phyloP scores from a whole-genome alignment of 805 yeast species.

The Geotrichum ghanense region DNA sequence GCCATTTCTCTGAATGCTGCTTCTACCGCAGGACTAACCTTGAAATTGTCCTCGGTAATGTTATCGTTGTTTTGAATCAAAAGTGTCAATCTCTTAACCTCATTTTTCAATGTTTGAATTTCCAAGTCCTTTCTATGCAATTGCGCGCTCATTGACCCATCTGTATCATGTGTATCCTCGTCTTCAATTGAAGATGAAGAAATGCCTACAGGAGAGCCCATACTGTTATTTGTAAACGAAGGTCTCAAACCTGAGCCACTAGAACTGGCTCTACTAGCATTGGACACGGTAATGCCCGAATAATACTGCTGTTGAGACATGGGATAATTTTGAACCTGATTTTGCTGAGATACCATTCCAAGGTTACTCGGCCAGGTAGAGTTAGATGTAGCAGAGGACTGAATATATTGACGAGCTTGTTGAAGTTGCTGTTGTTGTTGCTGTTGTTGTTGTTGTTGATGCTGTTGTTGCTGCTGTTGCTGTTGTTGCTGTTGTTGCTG shows the following conservation, averaged over 20 bases:
- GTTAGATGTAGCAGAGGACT: background rate
- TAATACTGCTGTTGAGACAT: background rate
- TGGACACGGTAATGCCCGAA: background rate
- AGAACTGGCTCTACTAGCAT: background rate
- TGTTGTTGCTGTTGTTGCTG: background rate
- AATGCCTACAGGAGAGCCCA: background rate
- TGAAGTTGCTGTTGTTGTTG: background rate
- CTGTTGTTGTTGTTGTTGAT: too few species aligned
- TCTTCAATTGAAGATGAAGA: background rate
- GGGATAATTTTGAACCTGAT: background rate
- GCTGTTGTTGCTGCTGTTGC: background rate
- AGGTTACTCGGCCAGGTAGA: background rate
- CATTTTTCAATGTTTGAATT: background rate
- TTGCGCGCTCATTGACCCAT: background rate
- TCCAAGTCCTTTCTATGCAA: background rate
- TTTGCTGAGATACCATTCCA: background rate
- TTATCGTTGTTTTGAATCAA: background rate
- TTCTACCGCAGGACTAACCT: conserved; percentile 23
- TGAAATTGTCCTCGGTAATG: background rate
- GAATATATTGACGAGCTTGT: background rate
- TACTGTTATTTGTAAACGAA: background rate
- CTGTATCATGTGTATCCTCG: background rate
- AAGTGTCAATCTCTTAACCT: background rate
- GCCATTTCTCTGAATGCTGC: conserved; percentile 39
- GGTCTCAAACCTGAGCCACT: background rate